Evolutionary conservation across 2,329 filamentous ascomycete genomes (phyloP).

Genomic region (Clonostachys rosea): DNA sequence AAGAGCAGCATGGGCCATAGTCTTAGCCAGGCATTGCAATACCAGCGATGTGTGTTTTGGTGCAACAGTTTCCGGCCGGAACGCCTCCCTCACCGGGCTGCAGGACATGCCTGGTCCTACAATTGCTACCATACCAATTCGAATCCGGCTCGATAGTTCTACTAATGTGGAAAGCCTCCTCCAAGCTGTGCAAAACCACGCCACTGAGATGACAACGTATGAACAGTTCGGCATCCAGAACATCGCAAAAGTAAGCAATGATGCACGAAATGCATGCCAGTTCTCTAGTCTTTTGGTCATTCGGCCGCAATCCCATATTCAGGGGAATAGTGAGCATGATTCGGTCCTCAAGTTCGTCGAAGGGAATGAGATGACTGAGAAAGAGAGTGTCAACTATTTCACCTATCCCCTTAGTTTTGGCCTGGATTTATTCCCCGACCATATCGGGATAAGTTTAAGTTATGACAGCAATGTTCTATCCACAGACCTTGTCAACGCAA

Average conservation of each 20-base stretch:
- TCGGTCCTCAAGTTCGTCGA: not conserved
- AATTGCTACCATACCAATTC: slow-evolving; percentile 12
- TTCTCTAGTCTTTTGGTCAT: not conserved
- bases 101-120: slow-evolving; percentile 11
- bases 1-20: slow-evolving; percentile 11
- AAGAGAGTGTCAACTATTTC: slow-evolving; percentile 14
- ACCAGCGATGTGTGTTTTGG: slow-evolving; percentile 7
- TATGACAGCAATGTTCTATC: slow-evolving; percentile 2
- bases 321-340: not conserved
- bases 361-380: slow-evolving; percentile 14
- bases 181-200: slow-evolving; percentile 6
- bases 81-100: slow-evolving; percentile 9
- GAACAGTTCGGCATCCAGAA: slow-evolving; percentile 13
- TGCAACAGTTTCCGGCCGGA: slow-evolving; percentile 6
- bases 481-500: not conserved
- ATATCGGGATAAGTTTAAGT: not conserved
- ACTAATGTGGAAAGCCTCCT: slow-evolving; percentile 5
- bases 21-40: not conserved
- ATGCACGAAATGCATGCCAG: slow-evolving; percentile 1
- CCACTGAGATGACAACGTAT: slow-evolving; percentile 10
- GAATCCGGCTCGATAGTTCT: slow-evolving; percentile 4
- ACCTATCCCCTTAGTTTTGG: not conserved
- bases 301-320: not conserved
- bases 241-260: slow-evolving; percentile 4
- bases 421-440: not conserved